These are phyloP conservation scores for Lotus japonicus DNA, from an alignment of 306 rosid genomes.

Conservation along the genomic window DNA sequence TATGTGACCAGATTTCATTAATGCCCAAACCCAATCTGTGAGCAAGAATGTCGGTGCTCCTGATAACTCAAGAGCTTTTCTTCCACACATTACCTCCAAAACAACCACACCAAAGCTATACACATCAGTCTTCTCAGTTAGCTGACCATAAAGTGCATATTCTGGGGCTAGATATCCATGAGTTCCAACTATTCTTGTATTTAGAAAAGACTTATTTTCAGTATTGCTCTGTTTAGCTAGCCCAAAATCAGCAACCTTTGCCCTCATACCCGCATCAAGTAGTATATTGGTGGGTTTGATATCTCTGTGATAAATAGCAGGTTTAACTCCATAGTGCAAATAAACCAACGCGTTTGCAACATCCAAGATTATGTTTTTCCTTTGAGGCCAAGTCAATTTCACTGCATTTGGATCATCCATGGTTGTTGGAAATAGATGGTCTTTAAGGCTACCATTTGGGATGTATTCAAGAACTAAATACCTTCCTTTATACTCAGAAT, in stretches of 20 bases:
- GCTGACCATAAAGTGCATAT: slow-evolving; percentile 88
- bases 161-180: slow-evolving; percentile 92
- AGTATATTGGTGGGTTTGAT: slow-evolving; percentile 88
- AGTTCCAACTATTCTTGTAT: slow-evolving; percentile 89
- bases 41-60: slow-evolving; percentile 64
- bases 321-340: slow-evolving; percentile 84
- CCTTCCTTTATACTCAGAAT: slow-evolving; percentile 36
- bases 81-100: slow-evolving; percentile 91
- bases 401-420: slow-evolving; percentile 21
- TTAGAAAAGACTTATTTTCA: slow-evolving; percentile 76
- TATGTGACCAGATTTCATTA: slow-evolving; percentile 57
- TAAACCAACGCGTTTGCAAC: slow-evolving; percentile 80
- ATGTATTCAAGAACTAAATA: slow-evolving; percentile 81
- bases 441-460: slow-evolving; percentile 85
- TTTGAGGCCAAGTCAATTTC: slow-evolving; percentile 74
- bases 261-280: slow-evolving; percentile 70
- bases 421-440: slow-evolving; percentile 44
- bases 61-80: slow-evolving; percentile 75
- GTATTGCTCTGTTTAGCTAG: slow-evolving; percentile 56
- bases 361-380: slow-evolving; percentile 76
- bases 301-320: slow-evolving; percentile 83
- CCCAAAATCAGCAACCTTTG: slow-evolving; percentile 86
- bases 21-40: slow-evolving; percentile 92
- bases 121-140: slow-evolving; percentile 88
- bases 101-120: slow-evolving; percentile 94